These are phyloP conservation scores for Cutaneotrichosporon sp. DNA, from an alignment of 1,284 basidiomycete species.

Conservation along the genomic window DNA sequence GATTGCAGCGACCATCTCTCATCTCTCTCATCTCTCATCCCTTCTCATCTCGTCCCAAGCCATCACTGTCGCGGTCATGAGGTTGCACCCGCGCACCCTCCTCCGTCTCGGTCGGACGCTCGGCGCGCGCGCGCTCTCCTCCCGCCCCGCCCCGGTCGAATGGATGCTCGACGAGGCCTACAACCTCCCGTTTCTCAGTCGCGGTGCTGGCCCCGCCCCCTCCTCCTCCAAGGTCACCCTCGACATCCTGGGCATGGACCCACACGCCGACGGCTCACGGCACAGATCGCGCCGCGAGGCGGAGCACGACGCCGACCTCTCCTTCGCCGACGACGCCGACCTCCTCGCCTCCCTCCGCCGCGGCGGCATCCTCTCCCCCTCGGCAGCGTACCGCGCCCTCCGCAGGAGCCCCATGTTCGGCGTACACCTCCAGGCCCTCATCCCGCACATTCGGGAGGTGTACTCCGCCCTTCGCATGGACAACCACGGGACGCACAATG, in stretches of 20 bases:
- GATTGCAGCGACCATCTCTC: background rate
- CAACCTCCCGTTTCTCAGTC: background rate
- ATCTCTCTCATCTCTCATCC: background rate
- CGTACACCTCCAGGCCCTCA: slow-evolving; percentile 31
- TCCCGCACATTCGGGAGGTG: slow-evolving; percentile 23
- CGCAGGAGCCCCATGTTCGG: slow-evolving; percentile 29
- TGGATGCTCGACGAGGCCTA: slow-evolving; percentile 6
- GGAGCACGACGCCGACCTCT: slow-evolving; percentile 40
- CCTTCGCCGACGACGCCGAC: slow-evolving; percentile 13
- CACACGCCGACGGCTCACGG: background rate
- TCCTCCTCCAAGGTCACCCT: slow-evolving; percentile 34
- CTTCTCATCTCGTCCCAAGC: too few relatives aligned
- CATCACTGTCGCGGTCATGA: background rate
- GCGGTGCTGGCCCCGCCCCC: slow-evolving; percentile 19
- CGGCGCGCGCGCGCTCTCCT: slow-evolving; percentile 3
- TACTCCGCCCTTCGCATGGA: slow-evolving; percentile 27
- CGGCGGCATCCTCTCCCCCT: slow-evolving; percentile 29
- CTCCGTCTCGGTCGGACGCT: background rate
- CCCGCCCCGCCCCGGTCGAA: background rate
- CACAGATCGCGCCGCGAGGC: slow-evolving; percentile 19
- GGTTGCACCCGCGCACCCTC: slow-evolving; percentile 1
- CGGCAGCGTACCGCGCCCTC: slow-evolving; percentile 32
- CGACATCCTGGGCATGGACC: slow-evolving; percentile 28
- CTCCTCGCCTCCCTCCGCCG: background rate
- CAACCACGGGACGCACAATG: slow-evolving; percentile 28